Percentiles rank a stretch among this genome's conserved stretches.
Evolutionary conservation across 805 yeast genomes (phyloP).

Genomic region (Hanseniaspora occidentalis): DNA sequence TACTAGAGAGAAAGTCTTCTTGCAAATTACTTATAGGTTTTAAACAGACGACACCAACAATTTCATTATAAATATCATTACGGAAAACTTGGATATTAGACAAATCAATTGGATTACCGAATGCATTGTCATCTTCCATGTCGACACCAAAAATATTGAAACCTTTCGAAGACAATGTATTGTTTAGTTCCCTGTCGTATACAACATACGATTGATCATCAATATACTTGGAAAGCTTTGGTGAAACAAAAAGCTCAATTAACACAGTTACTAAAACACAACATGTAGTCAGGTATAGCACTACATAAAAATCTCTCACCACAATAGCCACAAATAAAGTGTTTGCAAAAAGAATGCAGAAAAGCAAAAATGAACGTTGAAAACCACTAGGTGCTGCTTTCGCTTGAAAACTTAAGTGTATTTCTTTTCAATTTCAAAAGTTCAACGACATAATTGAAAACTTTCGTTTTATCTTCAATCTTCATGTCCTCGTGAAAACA

Average conservation of each 20-base stretch:
- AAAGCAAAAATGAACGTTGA: neutral
- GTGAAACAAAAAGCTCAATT: neutral
- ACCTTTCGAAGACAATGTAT: neutral
- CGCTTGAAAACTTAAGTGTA: neutral
- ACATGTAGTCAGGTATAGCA: neutral
- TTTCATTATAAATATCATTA: neutral
- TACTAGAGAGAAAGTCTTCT: no score
- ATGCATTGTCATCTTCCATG: neutral
- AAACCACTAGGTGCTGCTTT: neutral
- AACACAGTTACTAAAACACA: neutral
- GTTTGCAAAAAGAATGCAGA: neutral
- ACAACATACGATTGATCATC: neutral
- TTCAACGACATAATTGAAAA: neutral
- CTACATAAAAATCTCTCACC: neutral
- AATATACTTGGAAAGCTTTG: neutral
- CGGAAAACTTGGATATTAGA: neutral
- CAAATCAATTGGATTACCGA: neutral
- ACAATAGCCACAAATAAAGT: no score
- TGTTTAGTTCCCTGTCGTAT: neutral
- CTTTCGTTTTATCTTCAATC: neutral
- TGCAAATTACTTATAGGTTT: neutral
- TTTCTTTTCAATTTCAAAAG: neutral
- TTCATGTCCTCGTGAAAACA: conserved; percentile 5
- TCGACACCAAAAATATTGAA: neutral
- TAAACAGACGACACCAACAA: neutral